Base-by-base conservation (phyloP, 345 rosid genomes). In the Litchi chinensis region DNA sequence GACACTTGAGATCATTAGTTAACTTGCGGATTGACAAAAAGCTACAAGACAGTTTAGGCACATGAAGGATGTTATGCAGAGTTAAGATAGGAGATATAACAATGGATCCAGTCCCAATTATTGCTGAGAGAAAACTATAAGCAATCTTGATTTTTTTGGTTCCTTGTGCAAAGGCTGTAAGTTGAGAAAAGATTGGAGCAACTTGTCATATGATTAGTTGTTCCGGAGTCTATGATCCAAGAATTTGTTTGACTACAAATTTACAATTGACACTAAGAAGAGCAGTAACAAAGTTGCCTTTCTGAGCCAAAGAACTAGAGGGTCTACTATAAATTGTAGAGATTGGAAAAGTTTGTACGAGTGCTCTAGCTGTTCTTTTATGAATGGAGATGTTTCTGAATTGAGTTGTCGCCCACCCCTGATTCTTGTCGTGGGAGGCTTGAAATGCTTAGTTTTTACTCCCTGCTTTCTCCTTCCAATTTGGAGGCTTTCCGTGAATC, bases 171-270 rank as follows among this genome's bases (percentile, higher is more conserved):
- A 3, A 65, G 76, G 2, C 1, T 70, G 37, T 70, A 77, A 8
- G 52, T 32, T 9, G 37, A 59, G n/a, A 78, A 71, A 6, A 15
- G 11, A 48, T 59, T 28, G 2, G 22, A 21, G 18, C 2, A 12
- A 16, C 18, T 1, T 3, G 28, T 71, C 76, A 64, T 78, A 12
- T 78, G 59, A 50, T 79, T 15, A 48, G 57, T 64, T 8, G 65
- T 76, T 26, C 41, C 0, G 10, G 10, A 76, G 22, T 76, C 65
- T 13, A 76, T 19, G 32, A 76, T 66, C 72, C 65, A 50, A 13
- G 13, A 13, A 1, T 5, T 43, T 6, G 46, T 43, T 43, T 43
- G 0, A 44, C 0, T 43, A 46, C 37, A 32, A 32, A 32, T 32
- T 32, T 32, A 32, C 0, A 21, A 3, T 73, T 62, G 40, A 24